Conservation (phyloP, 495 filamentous ascomycete genomes). For the Neurospora tetraspora region DNA sequence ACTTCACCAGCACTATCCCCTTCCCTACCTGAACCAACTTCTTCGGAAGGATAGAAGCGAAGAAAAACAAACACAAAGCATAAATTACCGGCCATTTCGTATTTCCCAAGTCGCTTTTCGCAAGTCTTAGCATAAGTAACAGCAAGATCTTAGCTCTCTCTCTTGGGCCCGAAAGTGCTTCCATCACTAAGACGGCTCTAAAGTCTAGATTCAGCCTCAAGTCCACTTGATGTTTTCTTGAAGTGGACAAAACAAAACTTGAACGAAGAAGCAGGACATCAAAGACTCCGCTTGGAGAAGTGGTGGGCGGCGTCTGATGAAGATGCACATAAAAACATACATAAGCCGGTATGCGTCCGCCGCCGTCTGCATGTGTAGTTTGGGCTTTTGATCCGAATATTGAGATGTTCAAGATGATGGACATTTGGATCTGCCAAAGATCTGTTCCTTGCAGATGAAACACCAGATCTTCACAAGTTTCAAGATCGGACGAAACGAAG, state of each 20-base stretch:
- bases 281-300: no score
- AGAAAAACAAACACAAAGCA: no score
- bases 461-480: not conserved
- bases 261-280: no score
- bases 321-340: not conserved
- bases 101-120: no score
- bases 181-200: not conserved
- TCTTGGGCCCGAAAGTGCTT: not conserved
- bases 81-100: not conserved
- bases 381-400: not conserved
- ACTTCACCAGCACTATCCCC: no score
- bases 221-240: not conserved
- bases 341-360: not conserved
- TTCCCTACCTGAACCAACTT: no score
- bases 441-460: not conserved
- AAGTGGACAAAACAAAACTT: not conserved
- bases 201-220: not conserved
- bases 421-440: not conserved
- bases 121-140: not conserved
- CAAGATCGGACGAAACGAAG: not conserved
- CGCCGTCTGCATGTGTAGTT: not conserved
- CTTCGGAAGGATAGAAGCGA: no score
- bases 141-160: not conserved
- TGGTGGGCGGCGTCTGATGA: no score
- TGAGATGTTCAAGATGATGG: not conserved